Evolutionary conservation across 2,329 filamentous ascomycete species (phyloP).

Genomic region (Alternaria longipes): DNA sequence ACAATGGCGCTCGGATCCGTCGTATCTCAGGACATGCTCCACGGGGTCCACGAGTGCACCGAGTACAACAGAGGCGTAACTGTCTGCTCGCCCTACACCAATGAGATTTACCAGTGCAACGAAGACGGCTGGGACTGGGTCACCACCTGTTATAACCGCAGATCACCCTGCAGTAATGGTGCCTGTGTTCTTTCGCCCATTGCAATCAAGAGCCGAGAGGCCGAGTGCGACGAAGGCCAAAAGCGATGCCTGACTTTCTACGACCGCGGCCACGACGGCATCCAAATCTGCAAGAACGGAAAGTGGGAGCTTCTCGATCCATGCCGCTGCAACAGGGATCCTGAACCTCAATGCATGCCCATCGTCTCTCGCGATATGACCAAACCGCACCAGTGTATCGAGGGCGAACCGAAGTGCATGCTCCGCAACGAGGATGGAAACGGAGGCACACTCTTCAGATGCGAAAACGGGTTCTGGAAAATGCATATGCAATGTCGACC

Average conservation of each 20-base stretch:
- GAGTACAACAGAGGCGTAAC: background rate
- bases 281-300: background rate
- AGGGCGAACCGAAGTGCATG: constrained; percentile 10
- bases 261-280: background rate
- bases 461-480: constrained; percentile 13
- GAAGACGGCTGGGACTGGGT: background rate
- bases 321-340: background rate
- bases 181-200: background rate
- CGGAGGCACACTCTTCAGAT: constrained; percentile 12
- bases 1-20: background rate
- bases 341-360: background rate
- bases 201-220: background rate
- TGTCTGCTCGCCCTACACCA: background rate
- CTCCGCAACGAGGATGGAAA: constrained; percentile 6
- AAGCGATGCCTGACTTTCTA: background rate
- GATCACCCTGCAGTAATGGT: background rate
- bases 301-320: background rate
- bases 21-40: background rate
- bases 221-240: background rate
- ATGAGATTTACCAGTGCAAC: background rate
- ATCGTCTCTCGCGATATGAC: background rate
- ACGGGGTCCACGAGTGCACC: background rate
- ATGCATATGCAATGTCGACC: background rate
- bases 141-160: background rate
- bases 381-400: background rate